A percentile compares a stretch with the other conserved stretches of the same genome.
phyloP scores from a whole-genome alignment of 2,329 filamentous ascomycete genomes.

The Colletotrichum brevisporum region DNA sequence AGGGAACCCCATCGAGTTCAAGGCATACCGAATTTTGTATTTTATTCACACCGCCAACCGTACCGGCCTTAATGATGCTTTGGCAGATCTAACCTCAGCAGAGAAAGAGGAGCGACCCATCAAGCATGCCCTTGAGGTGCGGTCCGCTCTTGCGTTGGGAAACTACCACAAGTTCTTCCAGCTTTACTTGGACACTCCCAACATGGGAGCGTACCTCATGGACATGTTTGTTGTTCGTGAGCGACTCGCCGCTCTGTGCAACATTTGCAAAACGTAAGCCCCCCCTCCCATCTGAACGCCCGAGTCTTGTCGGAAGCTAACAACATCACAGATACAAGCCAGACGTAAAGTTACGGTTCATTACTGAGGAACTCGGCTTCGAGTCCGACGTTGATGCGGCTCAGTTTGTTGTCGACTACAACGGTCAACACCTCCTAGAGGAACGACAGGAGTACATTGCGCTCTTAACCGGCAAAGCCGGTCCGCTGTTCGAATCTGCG shows the following conservation, averaged over 20 bases:
- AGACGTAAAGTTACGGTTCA: conserved; percentile 88
- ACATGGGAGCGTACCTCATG: conserved; percentile 98
- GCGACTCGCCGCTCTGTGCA: conserved; percentile 89
- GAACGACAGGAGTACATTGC: conserved; percentile 81
- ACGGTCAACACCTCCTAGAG: conserved; percentile 82
- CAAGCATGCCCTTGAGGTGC: conserved; percentile 91
- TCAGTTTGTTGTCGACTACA: conserved; percentile 88
- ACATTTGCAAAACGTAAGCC: conserved; percentile 94
- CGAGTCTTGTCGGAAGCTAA: conserved; percentile 58
- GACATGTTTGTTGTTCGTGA: conserved; percentile 98
- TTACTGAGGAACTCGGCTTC: conserved; percentile 96
- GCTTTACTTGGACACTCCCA: conserved; percentile 92
- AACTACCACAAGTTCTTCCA: conserved; percentile 99
- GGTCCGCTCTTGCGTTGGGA: conserved; percentile 90
- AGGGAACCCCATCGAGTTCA: conserved; percentile 94
- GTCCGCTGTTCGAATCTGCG: conserved; percentile 79
- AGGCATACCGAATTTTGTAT: conserved; percentile 99
- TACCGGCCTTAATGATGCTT: conserved; percentile 96
- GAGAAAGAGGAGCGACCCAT: conserved; percentile 89
- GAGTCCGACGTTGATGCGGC: conserved; percentile 92
- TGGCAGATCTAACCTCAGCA: conserved; percentile 98
- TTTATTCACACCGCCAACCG: conserved; percentile 99
- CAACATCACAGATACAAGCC: conserved; percentile 83
- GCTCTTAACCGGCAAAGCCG: conserved; percentile 82
- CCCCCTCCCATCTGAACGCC: not conserved